A percentile compares a stretch with the other conserved stretches of the same genome.
These are phyloP conservation scores for Eutrema yunnanense DNA, from an alignment of 345 rosid genomes.

Conservation along the genomic window DNA sequence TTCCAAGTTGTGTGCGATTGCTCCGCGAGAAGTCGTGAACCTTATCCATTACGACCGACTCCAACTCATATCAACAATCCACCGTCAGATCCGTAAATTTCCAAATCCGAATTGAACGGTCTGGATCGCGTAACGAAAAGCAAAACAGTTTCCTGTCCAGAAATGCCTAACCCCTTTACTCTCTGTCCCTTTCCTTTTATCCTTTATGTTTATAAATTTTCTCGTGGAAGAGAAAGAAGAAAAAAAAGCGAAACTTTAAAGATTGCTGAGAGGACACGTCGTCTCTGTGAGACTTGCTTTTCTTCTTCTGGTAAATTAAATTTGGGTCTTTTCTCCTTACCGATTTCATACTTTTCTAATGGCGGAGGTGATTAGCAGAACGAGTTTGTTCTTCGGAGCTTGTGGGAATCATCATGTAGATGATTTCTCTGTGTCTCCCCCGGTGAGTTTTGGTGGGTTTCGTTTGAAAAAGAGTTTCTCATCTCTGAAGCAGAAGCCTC, in stretches of 20 bases:
- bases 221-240: not conserved
- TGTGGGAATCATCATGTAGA: constrained; percentile 23
- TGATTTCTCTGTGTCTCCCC: constrained; percentile 19
- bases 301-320: not conserved
- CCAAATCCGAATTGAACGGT: constrained; percentile 29
- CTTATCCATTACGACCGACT: constrained; percentile 26
- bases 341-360: constrained; percentile 20
- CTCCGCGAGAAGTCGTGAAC: constrained; percentile 5
- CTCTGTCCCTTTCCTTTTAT: not conserved
- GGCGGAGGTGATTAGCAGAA: constrained; percentile 48
- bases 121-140: not conserved
- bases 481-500: constrained; percentile 30
- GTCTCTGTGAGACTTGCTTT: not conserved
- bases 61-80: not conserved
- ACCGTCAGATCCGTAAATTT: constrained; percentile 16
- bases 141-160: constrained; percentile 21
- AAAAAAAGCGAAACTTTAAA: not conserved
- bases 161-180: not conserved
- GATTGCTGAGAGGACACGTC: constrained; percentile 24
- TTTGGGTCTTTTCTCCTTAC: not conserved
- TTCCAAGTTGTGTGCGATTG: not conserved
- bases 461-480: constrained; percentile 30
- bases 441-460: constrained; percentile 29
- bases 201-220: not conserved
- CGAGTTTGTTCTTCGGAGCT: constrained; percentile 34